phyloP scores from a whole-genome alignment of 345 rosid species.

The Eucalyptus albens region DNA sequence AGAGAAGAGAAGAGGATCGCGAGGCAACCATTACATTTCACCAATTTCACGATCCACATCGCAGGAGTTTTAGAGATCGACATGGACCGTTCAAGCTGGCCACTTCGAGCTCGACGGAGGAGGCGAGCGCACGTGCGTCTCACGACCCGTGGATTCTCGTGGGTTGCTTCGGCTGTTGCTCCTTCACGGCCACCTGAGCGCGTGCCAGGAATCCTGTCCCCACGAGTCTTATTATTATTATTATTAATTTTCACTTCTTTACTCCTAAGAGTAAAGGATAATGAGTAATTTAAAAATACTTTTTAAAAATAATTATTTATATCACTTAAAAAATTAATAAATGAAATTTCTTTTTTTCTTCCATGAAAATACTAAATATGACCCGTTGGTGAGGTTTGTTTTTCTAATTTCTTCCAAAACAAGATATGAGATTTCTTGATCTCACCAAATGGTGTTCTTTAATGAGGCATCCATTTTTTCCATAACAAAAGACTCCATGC shows the following conservation, averaged over 20 bases:
- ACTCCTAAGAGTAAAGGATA: not conserved
- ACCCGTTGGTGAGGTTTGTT: accelerated
- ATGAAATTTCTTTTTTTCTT: not conserved
- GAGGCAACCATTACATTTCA: not conserved
- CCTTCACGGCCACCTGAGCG: not conserved
- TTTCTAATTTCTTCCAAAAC: not conserved
- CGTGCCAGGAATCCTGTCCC: not conserved
- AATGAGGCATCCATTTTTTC: not conserved
- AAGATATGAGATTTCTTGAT: not conserved
- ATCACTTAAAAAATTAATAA: not conserved
- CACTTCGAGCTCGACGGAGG: not conserved
- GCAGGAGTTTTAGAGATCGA: not conserved
- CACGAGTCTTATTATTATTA: not conserved
- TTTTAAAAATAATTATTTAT: not conserved
- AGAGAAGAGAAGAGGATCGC: not conserved
- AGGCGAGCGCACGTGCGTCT: not conserved
- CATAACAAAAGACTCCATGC: not conserved
- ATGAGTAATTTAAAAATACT: not conserved
- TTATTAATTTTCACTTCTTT: not conserved
- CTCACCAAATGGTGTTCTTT: not conserved
- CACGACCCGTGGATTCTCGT: not conserved
- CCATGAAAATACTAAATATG: not conserved
- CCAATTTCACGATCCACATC: not conserved
- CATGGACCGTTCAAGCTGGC: not conserved
- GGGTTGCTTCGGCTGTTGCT: not conserved